These are phyloP conservation scores for Suillus subalutaceus DNA, from an alignment of 768 basidiomycete genomes.

Conservation along the genomic window DNA sequence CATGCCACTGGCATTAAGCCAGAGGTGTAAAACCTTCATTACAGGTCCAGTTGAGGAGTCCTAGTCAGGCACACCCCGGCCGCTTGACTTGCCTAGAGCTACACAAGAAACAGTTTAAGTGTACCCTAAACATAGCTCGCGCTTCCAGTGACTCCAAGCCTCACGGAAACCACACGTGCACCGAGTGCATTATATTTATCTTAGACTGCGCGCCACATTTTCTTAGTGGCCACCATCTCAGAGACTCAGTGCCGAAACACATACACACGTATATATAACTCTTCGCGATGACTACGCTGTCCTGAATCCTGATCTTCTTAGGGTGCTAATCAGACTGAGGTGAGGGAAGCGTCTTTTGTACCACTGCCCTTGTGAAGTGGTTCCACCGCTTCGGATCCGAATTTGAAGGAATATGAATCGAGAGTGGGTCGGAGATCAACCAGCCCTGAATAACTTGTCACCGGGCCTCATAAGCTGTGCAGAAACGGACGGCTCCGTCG, in stretches of 20 bases:
- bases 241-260: too few relatives aligned
- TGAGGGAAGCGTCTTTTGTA: not conserved
- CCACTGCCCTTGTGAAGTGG: not conserved
- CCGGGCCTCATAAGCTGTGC: not conserved
- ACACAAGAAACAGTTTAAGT: not conserved
- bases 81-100: not conserved
- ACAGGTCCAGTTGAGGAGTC: too few relatives aligned
- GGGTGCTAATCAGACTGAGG: not conserved
- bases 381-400: not conserved
- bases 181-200: not conserved
- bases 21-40: too few relatives aligned
- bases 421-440: too few relatives aligned
- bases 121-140: not conserved
- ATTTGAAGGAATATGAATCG: not conserved
- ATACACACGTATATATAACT: not conserved
- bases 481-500: not conserved
- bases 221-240: too few relatives aligned
- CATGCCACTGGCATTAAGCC: too few relatives aligned
- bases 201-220: not conserved
- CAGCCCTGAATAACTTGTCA: not conserved
- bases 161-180: too few relatives aligned
- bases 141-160: too few relatives aligned
- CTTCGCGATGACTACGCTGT: not conserved
- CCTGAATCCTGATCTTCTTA: not conserved
- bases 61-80: not conserved